phyloP scores from a whole-genome alignment of 352 stramenopile genomes.

The Aphanomyces euteiches region DNA sequence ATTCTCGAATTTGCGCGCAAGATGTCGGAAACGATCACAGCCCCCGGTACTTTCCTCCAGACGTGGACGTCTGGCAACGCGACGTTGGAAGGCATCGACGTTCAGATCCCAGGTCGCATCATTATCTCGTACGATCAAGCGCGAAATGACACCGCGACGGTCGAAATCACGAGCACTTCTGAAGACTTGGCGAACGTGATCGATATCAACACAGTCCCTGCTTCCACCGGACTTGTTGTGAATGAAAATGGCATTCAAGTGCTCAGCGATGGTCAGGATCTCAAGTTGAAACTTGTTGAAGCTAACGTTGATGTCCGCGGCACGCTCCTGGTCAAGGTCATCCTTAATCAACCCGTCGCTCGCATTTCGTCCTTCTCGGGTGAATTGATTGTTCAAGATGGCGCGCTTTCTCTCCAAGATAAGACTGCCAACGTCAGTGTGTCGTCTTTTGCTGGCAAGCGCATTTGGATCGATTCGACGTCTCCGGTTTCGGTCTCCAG shows the following conservation, averaged over 20 bases:
- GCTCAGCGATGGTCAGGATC: not conserved
- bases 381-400: conserved; percentile 8
- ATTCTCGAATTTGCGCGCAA: too few species aligned
- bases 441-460: not conserved
- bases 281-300: conserved; percentile 5
- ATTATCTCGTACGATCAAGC: not conserved
- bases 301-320: not conserved
- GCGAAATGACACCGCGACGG: not conserved
- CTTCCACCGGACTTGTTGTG: not conserved
- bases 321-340: not conserved
- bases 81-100: not conserved
- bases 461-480: not conserved
- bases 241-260: not conserved
- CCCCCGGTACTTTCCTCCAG: not conserved
- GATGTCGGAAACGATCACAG: too few species aligned
- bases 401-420: conserved; percentile 2
- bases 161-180: conserved; percentile 8
- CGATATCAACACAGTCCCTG: not conserved
- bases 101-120: conserved; percentile 2
- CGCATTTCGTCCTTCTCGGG: not conserved
- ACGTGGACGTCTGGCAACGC: conserved; percentile 4
- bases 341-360: conserved; percentile 7
- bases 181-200: not conserved
- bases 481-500: not conserved
- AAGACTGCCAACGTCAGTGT: not conserved